Conservation (phyloP, 495 filamentous ascomycete genomes). For the Talaromyces wortmannii region DNA sequence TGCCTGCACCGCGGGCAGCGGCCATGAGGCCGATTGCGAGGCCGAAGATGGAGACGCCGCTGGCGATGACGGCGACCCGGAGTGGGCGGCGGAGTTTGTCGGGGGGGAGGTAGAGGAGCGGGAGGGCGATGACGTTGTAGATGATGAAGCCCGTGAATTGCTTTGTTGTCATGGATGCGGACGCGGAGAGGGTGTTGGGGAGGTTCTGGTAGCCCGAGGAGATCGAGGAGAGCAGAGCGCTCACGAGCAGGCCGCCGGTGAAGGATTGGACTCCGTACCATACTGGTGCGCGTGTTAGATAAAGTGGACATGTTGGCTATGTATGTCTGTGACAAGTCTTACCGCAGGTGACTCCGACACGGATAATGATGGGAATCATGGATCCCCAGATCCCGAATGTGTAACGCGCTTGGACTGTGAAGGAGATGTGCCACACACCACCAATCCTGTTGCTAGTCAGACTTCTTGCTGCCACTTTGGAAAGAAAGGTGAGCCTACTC, state of each 20-base stretch:
- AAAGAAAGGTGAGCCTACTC: too few relatives aligned
- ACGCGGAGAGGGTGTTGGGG: conserved; percentile 20
- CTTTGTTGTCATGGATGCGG: conserved; percentile 14
- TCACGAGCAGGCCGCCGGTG: conserved; percentile 17
- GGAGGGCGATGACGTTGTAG: conserved; percentile 18
- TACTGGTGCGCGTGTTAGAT: background rate
- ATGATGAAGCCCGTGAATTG: conserved; percentile 21
- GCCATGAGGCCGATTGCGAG: conserved; percentile 23
- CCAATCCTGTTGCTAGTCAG: conserved; percentile 12
- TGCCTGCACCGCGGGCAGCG: conserved; percentile 14
- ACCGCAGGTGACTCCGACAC: too few relatives aligned
- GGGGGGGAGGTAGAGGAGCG: conserved; percentile 20
- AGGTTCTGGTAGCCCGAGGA: conserved; percentile 19
- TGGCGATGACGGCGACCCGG: conserved; percentile 8
- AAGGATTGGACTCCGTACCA: conserved; percentile 9
- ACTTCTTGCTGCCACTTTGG: too few relatives aligned
- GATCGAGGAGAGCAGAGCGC: conserved; percentile 18
- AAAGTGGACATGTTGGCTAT: too few relatives aligned
- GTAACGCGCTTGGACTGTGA: conserved; percentile 12
- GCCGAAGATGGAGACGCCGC: conserved; percentile 11
- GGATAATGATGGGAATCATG: background rate
- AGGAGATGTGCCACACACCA: conserved; percentile 11
- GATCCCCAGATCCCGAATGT: conserved; percentile 7
- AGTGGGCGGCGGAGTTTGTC: conserved; percentile 16
- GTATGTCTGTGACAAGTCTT: too few relatives aligned